Evolutionary conservation across 192 early-diverging fungal species (phyloP).

Genomic region (Coemansia sp.): DNA sequence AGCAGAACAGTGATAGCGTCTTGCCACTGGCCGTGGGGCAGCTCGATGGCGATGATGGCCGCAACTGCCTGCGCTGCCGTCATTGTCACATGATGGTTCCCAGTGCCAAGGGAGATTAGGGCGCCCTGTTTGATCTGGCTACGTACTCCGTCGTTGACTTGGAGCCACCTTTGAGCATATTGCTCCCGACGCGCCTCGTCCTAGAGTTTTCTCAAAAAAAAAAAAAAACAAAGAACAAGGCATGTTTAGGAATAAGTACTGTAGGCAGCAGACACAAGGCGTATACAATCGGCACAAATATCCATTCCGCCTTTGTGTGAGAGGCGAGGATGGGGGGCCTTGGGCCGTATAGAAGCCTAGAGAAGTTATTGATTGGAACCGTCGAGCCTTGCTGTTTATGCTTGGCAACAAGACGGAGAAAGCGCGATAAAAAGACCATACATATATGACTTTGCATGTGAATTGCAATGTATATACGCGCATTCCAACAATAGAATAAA

Average conservation of each 20-base stretch:
- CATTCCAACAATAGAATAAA: neutral
- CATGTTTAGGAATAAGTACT: neutral
- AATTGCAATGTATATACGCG: neutral
- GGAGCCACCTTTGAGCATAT: conserved; percentile 68
- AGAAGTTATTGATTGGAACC: neutral
- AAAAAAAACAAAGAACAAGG: neutral
- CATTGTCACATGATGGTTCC: conserved; percentile 61
- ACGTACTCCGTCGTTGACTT: conserved; percentile 61
- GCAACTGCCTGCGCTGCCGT: conserved; percentile 83
- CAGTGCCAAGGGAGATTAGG: conserved; percentile 50
- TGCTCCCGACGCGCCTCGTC: conserved; percentile 60
- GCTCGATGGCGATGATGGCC: conserved; percentile 92
- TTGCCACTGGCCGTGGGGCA: conserved; percentile 85
- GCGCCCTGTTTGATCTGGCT: conserved; percentile 73
- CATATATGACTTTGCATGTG: neutral
- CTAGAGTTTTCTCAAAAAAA: conserved; percentile 20
- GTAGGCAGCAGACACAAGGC: neutral
- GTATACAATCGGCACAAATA: neutral
- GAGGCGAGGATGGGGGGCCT: neutral
- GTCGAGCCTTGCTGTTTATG: neutral
- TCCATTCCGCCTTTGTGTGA: neutral
- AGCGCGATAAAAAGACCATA: neutral
- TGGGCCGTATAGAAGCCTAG: neutral
- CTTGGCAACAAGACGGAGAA: neutral
- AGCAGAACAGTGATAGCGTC: conserved; percentile 85